Evolutionary conservation across 2,329 filamentous ascomycete species (phyloP), one percentile per base, ranked within the genome.

Genomic region (Penicillium sp.): DNA sequence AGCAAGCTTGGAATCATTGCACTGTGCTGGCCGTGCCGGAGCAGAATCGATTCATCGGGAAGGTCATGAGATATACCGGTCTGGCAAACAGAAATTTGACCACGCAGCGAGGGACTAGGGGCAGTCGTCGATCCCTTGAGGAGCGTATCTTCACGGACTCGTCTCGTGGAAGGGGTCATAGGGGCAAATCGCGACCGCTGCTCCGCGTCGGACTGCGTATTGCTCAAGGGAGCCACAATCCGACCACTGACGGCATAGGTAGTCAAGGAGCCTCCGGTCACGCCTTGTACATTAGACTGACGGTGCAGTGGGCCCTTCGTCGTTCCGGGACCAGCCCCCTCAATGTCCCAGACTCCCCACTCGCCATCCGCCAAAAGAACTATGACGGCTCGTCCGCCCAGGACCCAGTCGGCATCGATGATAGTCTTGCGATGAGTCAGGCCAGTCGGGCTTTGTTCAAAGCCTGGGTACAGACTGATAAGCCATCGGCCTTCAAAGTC

Each of bases 331-430:
- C 78, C 78, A 20, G 76, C 73, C 31, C 75, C 75, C 68, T 82
- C 79, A 25, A 81, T 68, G 71, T 82, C 79, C 79, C 79, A 82
- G 12, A 82, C 74, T 15, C 80, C 80, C 79, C 79, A 82, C 68
- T 80, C 76, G 3, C 79, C 79, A 65, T 81, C 77, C 6, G 75
- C 75, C 48, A 81, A 71, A 47, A 82, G 69, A 4, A 76, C 78
- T 67, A 81, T 74, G 25, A 81, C 69, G 11, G 77, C 77, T 57
- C 75, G 75, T 25, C 80, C 80, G 41, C 74, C 75, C 31, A 79
- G 68, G 12, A 78, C 77, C 80, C 80, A 82, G 57, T 76, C 70
- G 10, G 78, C 78, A 65, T 80, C 76, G 14, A 81, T 71, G 35
- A 81, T 74, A 14, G 68, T 71, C 61, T 81, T 82, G 34, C 79